phyloP scores from a whole-genome alignment of 1,284 basidiomycete species.

The Pseudozyma tsukubaensis region DNA sequence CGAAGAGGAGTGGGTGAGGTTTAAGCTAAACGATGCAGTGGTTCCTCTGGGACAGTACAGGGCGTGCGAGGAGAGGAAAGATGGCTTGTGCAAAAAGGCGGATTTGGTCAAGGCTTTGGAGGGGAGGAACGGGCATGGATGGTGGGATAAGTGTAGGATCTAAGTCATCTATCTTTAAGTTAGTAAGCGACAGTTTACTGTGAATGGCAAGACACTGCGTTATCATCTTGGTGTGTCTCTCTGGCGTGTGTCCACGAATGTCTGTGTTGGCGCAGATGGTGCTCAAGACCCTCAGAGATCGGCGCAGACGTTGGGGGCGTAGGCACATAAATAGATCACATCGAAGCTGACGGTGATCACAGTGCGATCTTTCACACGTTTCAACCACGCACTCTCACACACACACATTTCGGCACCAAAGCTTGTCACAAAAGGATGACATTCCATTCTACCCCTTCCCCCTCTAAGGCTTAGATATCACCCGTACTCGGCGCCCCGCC shows the following conservation, averaged over 20 bases:
- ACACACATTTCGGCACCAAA: neutral
- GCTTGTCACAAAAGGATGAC: no score
- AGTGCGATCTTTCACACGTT: neutral
- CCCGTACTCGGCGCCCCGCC: neutral
- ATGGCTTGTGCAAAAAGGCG: conserved; percentile 55
- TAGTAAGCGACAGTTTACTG: no score
- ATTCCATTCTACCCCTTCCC: no score
- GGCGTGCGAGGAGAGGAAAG: conserved; percentile 43
- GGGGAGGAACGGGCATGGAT: conserved; percentile 46
- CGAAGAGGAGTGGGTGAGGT: conserved; percentile 18
- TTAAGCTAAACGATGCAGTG: conserved; percentile 60
- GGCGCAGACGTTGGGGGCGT: no score
- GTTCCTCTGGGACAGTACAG: conserved; percentile 55
- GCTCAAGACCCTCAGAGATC: no score
- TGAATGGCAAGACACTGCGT: neutral
- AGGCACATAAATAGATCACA: no score
- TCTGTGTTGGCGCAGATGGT: no score
- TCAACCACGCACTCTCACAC: neutral
- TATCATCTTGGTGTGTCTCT: neutral
- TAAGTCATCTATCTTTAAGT: neutral
- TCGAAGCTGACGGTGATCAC: no score
- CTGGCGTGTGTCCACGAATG: neutral
- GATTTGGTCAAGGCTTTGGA: conserved; percentile 44
- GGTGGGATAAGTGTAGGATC: conserved; percentile 39
- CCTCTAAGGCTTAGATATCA: neutral